A percentile compares a stretch with the other conserved stretches of the same genome.
phyloP scores from a whole-genome alignment of 2,329 filamentous ascomycete genomes.

The Neonectria sp. region DNA sequence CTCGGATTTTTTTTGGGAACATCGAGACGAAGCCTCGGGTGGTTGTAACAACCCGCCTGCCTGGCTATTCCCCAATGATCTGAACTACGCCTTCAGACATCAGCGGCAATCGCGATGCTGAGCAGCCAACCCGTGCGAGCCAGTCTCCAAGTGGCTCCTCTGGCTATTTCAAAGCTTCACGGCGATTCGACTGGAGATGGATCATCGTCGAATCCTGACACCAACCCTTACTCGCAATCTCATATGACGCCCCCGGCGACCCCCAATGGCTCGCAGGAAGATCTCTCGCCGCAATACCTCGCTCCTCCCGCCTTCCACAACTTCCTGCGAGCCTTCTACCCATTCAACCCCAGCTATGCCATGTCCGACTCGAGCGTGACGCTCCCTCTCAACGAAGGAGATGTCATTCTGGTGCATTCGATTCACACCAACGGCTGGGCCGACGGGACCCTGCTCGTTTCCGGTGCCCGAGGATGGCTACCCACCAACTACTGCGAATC shows the following conservation, averaged over 20 bases:
- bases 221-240: slow-evolving; percentile 62
- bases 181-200: slow-evolving; percentile 48
- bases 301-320: slow-evolving; percentile 86
- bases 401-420: slow-evolving; percentile 94
- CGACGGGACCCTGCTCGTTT: slow-evolving; percentile 90
- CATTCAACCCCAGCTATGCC: slow-evolving; percentile 85
- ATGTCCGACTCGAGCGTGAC: slow-evolving; percentile 90
- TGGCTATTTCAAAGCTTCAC: slow-evolving; percentile 65
- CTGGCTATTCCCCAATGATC: slow-evolving; percentile 49
- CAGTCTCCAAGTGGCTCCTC: slow-evolving; percentile 74
- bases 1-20: slow-evolving; percentile 4
- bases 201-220: slow-evolving; percentile 51
- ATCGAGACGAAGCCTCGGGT: slow-evolving; percentile 37
- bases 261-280: slow-evolving; percentile 77
- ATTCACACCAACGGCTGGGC: slow-evolving; percentile 99
- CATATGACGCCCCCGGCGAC: slow-evolving; percentile 86
- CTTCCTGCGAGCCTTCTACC: slow-evolving; percentile 94
- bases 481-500: slow-evolving; percentile 98
- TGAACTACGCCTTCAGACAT: slow-evolving; percentile 41
- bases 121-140: slow-evolving; percentile 64
- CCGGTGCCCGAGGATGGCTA: slow-evolving; percentile 92
- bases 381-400: slow-evolving; percentile 88
- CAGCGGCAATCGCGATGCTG: slow-evolving; percentile 55
- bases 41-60: slow-evolving; percentile 41
- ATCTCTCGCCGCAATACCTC: slow-evolving; percentile 60